Evolutionary conservation across 495 filamentous ascomycete genomes (phyloP), one percentile per base, ranked within the genome.

Genomic region (Tuber indicum): DNA sequence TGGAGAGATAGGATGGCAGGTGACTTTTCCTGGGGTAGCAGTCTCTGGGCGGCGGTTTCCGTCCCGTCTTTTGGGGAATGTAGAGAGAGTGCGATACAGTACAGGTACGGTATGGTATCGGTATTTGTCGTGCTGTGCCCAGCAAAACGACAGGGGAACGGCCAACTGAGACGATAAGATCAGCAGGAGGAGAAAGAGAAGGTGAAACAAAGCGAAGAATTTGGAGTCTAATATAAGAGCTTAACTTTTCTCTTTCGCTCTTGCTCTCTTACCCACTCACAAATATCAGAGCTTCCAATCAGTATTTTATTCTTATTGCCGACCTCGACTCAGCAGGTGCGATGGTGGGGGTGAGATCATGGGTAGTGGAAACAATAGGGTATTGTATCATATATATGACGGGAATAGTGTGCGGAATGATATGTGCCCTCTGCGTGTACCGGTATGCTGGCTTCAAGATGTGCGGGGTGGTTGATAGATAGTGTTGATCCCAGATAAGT

Each of bases 11-110:
- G 58, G 3, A 36, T 66, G 58, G 58, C 58, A 36, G 58, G 19
- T 66, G 58, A 70, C 58, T 80, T 75, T 49, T 73, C 70, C 74
- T 73, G 74, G 78, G 76, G 76, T 75, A 70, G 71, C 36, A 70
- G 71, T 45, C 73, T 80, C 77, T 80, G 72, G 78, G 77, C 78
- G 78, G 78, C 77, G 74, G 78, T 76, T 80, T 80, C 77, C 78
- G 78, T 80, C 78, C 78, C 78, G 78, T 80, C 78, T 79, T 78
- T 80, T 78, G 75, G 71, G 71, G 71, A 26, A 41, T 76, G 70
- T 45, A 42, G 75, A 32, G 52, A 32, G 32, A 32, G 32, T 0
- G 32, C 32, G 32, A 32, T 26, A 23, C 47, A 52, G 2, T 47
- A 58, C 5, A 3, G 39, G 39, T 32, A 41, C 66, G 70, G 17